These are phyloP conservation scores for Metschnikowia noctiluminum DNA, from an alignment of 805 yeast species.

Conservation along the genomic window DNA sequence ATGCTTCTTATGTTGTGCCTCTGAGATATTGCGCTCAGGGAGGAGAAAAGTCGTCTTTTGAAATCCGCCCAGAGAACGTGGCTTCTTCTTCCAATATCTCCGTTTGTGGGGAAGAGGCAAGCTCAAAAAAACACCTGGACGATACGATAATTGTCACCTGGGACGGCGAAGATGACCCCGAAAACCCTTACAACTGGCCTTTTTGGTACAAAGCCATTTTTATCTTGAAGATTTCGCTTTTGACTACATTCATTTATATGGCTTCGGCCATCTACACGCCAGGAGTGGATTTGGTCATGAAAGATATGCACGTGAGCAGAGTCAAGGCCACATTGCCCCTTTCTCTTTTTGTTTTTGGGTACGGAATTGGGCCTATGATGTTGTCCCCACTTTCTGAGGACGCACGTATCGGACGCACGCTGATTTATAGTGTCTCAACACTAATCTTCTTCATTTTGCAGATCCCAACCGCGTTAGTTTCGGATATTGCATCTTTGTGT, in stretches of 20 bases:
- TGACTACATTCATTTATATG: slow-evolving; percentile 51
- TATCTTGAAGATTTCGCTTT: slow-evolving; percentile 36
- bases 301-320: slow-evolving; percentile 41
- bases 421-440: slow-evolving; percentile 45
- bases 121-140: background rate
- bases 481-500: slow-evolving; percentile 48
- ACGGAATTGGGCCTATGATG: slow-evolving; percentile 57
- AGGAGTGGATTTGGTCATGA: slow-evolving; percentile 42
- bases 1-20: slow-evolving; percentile 26
- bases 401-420: too few relatives aligned
- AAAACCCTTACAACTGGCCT: slow-evolving; percentile 58
- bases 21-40: slow-evolving; percentile 20
- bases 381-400: slow-evolving; percentile 59
- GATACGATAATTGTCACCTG: slow-evolving; percentile 21
- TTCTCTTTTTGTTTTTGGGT: slow-evolving; percentile 54
- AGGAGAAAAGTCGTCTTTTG: background rate
- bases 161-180: slow-evolving; percentile 49
- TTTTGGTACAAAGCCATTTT: slow-evolving; percentile 34
- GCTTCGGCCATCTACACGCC: slow-evolving; percentile 59
- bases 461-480: slow-evolving; percentile 51
- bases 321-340: slow-evolving; percentile 49
- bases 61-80: too few relatives aligned
- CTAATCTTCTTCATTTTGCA: slow-evolving; percentile 49
- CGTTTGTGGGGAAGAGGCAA: background rate
- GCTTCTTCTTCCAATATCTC: background rate